Percentiles rank a stretch among this genome's conserved stretches.
Evolutionary conservation across 257 asterid genomes (phyloP).

Genomic region (Solanum peruvianum): DNA sequence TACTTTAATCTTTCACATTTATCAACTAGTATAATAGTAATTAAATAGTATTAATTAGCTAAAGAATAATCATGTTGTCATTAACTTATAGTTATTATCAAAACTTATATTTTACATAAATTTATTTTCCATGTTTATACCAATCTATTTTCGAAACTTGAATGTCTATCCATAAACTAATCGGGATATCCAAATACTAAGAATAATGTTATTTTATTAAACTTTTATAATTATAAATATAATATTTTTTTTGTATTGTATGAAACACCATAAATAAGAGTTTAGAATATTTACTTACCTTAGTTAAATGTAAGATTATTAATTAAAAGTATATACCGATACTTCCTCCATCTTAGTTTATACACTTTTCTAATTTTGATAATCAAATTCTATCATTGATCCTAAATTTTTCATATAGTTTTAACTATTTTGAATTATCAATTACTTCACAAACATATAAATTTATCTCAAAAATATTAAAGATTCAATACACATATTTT

Average conservation of each 20-base stretch:
- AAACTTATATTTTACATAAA: neutral
- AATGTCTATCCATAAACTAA: neutral
- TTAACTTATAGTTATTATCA: neutral
- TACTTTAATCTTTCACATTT: neutral
- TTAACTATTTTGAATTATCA: no score
- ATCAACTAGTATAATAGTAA: neutral
- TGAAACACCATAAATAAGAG: neutral
- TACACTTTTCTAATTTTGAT: no score
- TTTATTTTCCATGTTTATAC: neutral
- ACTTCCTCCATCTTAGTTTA: neutral
- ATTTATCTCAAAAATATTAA: no score
- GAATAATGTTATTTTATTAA: neutral
- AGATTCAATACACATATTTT: neutral
- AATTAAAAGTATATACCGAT: neutral
- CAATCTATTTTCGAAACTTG: neutral
- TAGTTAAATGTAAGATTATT: neutral
- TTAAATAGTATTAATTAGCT: neutral
- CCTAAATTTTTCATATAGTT: no score
- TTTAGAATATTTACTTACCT: neutral
- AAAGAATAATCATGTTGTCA: neutral
- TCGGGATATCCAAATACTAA: neutral
- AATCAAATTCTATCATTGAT: neutral
- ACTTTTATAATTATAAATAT: no score
- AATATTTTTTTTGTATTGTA: no score
- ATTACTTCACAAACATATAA: no score